Evolutionary conservation across 2,329 filamentous ascomycete species (phyloP).

Genomic region (Xylariaceae sp.): DNA sequence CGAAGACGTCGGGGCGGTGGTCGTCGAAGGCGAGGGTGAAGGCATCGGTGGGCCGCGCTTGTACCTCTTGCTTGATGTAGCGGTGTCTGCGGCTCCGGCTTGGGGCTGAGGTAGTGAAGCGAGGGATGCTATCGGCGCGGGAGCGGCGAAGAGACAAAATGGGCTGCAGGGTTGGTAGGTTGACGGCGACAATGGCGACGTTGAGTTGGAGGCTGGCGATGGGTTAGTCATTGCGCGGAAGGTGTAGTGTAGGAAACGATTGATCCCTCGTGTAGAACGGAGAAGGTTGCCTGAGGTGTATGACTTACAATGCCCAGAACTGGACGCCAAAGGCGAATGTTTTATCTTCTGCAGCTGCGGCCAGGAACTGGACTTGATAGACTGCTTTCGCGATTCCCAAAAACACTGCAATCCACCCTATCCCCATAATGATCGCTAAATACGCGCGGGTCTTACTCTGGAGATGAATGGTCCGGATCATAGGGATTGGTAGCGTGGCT

Average conservation of each 20-base stretch:
- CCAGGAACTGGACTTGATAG: conserved; percentile 32
- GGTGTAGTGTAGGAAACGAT: neutral
- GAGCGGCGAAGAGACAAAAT: conserved; percentile 7
- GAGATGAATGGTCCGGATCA: conserved; percentile 38
- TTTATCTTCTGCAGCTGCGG: conserved; percentile 21
- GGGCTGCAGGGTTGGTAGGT: conserved; percentile 32
- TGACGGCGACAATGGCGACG: conserved; percentile 35
- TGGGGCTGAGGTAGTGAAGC: conserved; percentile 4
- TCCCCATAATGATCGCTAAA: conserved; percentile 35
- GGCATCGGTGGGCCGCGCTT: conserved; percentile 4
- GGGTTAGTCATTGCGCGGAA: no score
- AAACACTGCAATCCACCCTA: conserved; percentile 38
- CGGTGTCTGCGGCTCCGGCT: conserved; percentile 6
- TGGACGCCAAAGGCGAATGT: conserved; percentile 29
- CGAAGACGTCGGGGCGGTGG: conserved; percentile 5
- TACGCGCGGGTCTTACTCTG: conserved; percentile 34
- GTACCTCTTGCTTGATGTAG: conserved; percentile 8
- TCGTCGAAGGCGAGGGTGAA: conserved; percentile 7
- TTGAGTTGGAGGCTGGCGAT: conserved; percentile 35
- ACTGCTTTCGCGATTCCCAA: conserved; percentile 36
- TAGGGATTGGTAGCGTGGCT: conserved; percentile 36
- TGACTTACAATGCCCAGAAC: conserved; percentile 31
- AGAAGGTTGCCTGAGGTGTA: neutral
- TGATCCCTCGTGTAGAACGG: conserved; percentile 2
- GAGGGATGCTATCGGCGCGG: conserved; percentile 4